phyloP scores from a whole-genome alignment of 257 asterid species.

The Parsonsia alboflavescens region DNA sequence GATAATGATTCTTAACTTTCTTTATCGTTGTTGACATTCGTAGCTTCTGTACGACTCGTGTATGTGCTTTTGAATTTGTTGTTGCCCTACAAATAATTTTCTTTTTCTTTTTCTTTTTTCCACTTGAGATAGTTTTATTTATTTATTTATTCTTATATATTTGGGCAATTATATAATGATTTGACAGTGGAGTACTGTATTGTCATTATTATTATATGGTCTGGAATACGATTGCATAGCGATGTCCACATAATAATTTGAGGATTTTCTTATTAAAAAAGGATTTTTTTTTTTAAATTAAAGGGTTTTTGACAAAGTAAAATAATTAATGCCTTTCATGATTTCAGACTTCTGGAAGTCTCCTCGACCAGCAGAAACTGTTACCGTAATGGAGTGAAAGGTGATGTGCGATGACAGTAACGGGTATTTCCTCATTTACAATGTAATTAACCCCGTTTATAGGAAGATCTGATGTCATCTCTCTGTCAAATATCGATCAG shows the following conservation, averaged over 20 bases:
- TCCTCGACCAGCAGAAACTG: neutral
- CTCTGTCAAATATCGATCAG: neutral
- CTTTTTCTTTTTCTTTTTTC: neutral
- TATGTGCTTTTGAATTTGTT: neutral
- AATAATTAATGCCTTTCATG: neutral
- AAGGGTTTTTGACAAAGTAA: neutral
- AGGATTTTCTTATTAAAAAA: neutral
- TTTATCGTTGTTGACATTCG: constrained; percentile 27
- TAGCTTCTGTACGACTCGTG: neutral
- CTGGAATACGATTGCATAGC: neutral
- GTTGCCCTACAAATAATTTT: neutral
- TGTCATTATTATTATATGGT: neutral
- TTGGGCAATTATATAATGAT: neutral
- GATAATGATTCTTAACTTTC: constrained; percentile 12
- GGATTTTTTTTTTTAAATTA: too few relatives aligned
- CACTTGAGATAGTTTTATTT: too few relatives aligned
- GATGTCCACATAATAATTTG: neutral
- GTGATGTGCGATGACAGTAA: neutral
- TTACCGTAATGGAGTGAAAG: neutral
- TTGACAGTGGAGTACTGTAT: constrained; percentile 5
- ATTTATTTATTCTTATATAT: neutral
- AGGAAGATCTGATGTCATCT: neutral
- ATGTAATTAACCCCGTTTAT: neutral
- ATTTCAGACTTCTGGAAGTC: neutral
- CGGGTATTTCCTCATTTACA: neutral